Conservation (phyloP, 306 rosid genomes). For the Vigna angularis region DNA sequence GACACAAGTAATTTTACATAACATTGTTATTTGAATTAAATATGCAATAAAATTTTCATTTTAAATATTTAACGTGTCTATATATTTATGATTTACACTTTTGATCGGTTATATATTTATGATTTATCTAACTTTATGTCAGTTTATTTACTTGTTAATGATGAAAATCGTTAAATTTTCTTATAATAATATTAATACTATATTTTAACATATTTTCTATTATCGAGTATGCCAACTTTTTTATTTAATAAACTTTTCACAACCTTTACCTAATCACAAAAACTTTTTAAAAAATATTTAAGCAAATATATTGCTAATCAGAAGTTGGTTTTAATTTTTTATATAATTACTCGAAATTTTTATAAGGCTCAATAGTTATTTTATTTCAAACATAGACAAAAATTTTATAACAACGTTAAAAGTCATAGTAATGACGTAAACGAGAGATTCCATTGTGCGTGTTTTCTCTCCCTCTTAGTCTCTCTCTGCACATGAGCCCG, state of each 20-base stretch:
- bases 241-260: not conserved
- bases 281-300: not conserved
- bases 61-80: not conserved
- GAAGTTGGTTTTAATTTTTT: not conserved
- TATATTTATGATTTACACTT: no score
- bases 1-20: no score
- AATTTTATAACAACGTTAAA: not conserved
- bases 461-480: not conserved
- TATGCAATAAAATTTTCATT: no score
- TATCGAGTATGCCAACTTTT: no score
- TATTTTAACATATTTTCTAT: no score
- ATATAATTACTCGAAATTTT: not conserved
- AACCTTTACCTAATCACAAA: not conserved
- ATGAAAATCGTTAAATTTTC: no score
- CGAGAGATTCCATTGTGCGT: not conserved
- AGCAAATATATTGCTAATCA: not conserved
- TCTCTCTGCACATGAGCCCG: not conserved
- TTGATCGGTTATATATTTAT: no score
- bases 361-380: not conserved
- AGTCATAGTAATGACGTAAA: not conserved
- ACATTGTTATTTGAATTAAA: no score
- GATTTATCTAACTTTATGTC: no score
- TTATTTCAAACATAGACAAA: not conserved
- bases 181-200: no score
- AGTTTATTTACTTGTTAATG: not conserved